Conservation (phyloP, 345 rosid species). For the Lepidium didymum region DNA sequence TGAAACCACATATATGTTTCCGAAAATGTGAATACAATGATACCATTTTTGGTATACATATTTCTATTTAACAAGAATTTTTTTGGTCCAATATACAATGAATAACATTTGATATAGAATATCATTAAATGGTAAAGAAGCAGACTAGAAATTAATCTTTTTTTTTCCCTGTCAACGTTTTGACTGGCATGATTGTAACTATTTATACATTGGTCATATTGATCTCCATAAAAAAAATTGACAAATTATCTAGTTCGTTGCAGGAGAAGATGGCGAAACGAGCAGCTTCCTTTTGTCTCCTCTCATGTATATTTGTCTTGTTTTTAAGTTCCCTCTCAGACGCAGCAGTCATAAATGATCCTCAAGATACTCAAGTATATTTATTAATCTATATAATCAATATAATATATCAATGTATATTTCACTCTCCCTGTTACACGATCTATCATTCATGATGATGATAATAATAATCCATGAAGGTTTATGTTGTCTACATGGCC, state of each 20-base stretch:
- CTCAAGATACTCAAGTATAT: background rate
- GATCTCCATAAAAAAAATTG: background rate
- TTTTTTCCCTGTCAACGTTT: background rate
- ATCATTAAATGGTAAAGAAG: background rate
- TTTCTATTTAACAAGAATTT: no score
- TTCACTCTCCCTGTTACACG: background rate
- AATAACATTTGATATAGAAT: no score
- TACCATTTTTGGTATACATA: no score
- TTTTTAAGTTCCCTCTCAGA: background rate
- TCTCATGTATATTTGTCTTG: background rate
- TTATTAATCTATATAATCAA: background rate
- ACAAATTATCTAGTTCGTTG: background rate
- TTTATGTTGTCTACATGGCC: conserved; percentile 40
- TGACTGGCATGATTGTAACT: background rate
- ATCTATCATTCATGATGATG: background rate
- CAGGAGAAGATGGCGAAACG: background rate
- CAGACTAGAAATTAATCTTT: background rate
- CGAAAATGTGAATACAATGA: no score
- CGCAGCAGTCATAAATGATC: background rate
- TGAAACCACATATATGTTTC: no score
- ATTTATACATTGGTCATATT: background rate
- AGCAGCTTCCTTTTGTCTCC: conserved; percentile 10
- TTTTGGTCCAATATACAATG: no score
- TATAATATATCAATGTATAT: background rate
- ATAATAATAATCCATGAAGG: conserved; percentile 18